These are phyloP conservation scores for Zygotorulaspora florentina DNA, from an alignment of 805 yeast species.

Conservation along the genomic window DNA sequence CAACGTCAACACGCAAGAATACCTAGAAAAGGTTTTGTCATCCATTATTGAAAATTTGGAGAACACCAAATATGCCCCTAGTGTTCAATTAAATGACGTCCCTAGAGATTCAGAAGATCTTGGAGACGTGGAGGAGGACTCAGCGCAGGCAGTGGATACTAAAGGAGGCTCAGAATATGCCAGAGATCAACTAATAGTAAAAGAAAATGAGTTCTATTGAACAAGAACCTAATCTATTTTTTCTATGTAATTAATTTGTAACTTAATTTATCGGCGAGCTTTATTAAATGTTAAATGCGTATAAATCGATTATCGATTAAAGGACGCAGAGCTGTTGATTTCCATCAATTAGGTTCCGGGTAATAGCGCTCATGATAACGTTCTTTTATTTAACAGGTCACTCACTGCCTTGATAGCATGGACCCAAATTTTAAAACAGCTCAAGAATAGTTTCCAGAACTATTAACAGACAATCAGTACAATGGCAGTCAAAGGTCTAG, in stretches of 20 bases:
- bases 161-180: slow-evolving; percentile 88
- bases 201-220: slow-evolving; percentile 68
- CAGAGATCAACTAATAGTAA: slow-evolving; percentile 67
- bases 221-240: slow-evolving; percentile 2
- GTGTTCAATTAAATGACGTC: slow-evolving; percentile 86
- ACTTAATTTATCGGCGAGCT: too few relatives aligned
- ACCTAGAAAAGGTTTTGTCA: slow-evolving; percentile 75
- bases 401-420: too few relatives aligned
- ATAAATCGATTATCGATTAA: too few relatives aligned
- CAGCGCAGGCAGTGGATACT: slow-evolving; percentile 73
- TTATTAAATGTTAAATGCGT: too few relatives aligned
- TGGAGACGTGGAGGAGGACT: slow-evolving; percentile 85
- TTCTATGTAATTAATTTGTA: too few relatives aligned
- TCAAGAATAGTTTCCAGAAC: too few relatives aligned
- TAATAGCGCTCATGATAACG: too few relatives aligned
- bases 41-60: slow-evolving; percentile 76
- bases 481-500: slow-evolving; percentile 82
- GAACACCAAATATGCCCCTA: slow-evolving; percentile 93
- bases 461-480: slow-evolving; percentile 5
- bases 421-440: too few relatives aligned
- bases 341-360: too few relatives aligned
- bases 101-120: slow-evolving; percentile 85
- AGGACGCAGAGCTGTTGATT: too few relatives aligned
- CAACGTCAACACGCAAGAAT: slow-evolving; percentile 92
- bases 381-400: too few relatives aligned